Evolutionary conservation across 2,329 filamentous ascomycete genomes (phyloP).

Genomic region (Magnaporthales sp.): DNA sequence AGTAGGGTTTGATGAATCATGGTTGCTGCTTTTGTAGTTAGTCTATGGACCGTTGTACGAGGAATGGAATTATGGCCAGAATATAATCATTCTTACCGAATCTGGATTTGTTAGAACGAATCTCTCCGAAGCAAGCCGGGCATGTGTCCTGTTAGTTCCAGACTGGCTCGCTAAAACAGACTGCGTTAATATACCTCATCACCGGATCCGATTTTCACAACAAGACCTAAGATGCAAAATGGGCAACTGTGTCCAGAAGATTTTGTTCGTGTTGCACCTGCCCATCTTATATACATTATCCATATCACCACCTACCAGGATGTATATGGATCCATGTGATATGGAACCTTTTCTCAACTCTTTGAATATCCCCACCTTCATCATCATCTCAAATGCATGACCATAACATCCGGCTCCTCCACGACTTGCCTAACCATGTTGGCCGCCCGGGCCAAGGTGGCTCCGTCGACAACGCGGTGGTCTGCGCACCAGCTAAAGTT

Average conservation of each 20-base stretch:
- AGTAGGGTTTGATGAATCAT: not conserved
- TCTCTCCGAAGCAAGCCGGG: no score
- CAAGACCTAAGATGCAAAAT: not conserved
- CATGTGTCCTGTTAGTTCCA: no score
- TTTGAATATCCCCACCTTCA: not conserved
- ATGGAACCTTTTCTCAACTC: not conserved
- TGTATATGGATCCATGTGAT: not conserved
- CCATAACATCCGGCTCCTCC: slow-evolving; percentile 80
- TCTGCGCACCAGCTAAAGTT: slow-evolving; percentile 97
- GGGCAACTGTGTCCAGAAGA: no score
- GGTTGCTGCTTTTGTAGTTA: not conserved
- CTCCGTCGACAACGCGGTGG: slow-evolving; percentile 88
- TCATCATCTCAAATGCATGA: slow-evolving; percentile 66
- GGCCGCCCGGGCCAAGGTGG: slow-evolving; percentile 85
- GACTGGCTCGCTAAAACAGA: no score
- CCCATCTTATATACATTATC: not conserved
- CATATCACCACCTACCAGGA: not conserved
- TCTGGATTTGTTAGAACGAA: no score
- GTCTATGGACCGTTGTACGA: no score
- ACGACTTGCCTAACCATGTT: slow-evolving; percentile 70
- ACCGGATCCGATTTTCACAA: not conserved
- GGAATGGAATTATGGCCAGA: no score
- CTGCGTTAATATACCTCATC: not conserved
- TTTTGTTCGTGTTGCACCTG: not conserved
- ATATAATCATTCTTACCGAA: no score